Conservation (phyloP, 2,329 filamentous ascomycete species). For the Domatiomyces catenatus region DNA sequence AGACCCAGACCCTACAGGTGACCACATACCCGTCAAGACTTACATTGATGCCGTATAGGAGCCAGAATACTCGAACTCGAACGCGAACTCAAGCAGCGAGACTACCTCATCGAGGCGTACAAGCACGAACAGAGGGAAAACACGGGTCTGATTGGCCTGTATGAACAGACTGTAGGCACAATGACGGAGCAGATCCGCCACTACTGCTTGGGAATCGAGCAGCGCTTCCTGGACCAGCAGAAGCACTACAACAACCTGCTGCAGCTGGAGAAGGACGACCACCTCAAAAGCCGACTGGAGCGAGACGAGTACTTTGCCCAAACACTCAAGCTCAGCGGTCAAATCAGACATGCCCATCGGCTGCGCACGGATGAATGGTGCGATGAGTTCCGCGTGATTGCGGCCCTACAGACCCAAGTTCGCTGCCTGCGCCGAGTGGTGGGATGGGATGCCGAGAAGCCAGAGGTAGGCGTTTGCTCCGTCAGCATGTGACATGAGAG, state of each 20-base stretch:
- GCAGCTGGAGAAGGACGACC: slow-evolving; percentile 35
- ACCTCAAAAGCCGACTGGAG: slow-evolving; percentile 33
- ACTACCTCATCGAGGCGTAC: slow-evolving; percentile 27
- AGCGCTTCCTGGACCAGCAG: slow-evolving; percentile 32
- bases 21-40: neutral
- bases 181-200: slow-evolving; percentile 37
- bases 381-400: slow-evolving; percentile 28
- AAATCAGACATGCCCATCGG: slow-evolving; percentile 33
- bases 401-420: slow-evolving; percentile 35
- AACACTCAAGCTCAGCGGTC: slow-evolving; percentile 32
- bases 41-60: slow-evolving; percentile 18
- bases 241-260: slow-evolving; percentile 36
- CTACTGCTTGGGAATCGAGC: slow-evolving; percentile 35
- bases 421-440: slow-evolving; percentile 32
- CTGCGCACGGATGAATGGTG: slow-evolving; percentile 35
- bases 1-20: neutral
- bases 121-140: slow-evolving; percentile 34
- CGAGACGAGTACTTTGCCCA: slow-evolving; percentile 35
- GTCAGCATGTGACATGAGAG: neutral
- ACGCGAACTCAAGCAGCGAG: slow-evolving; percentile 31
- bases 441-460: slow-evolving; percentile 33
- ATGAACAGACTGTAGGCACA: slow-evolving; percentile 31
- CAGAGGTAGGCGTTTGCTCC: slow-evolving; percentile 17
- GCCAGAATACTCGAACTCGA: slow-evolving; percentile 35
- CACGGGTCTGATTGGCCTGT: slow-evolving; percentile 32